A percentile compares a stretch with the other conserved stretches of the same genome.
phyloP scores from a whole-genome alignment of 2,329 filamentous ascomycete genomes.

The Triangularia verruculosa region DNA sequence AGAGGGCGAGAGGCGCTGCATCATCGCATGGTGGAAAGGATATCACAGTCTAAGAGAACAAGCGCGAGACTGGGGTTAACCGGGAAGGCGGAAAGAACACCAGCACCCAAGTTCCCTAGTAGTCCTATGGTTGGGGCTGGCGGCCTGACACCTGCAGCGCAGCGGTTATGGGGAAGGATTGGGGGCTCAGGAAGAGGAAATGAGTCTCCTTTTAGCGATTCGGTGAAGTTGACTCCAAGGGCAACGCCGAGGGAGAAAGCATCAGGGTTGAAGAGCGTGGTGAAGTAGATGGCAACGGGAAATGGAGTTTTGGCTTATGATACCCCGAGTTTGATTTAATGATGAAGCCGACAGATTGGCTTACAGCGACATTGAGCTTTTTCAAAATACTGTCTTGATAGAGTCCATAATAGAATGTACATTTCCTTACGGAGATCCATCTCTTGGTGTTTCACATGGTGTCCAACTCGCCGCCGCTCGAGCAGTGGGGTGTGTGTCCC shows the following conservation, averaged over 20 bases:
- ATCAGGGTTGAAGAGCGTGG: conserved; percentile 36
- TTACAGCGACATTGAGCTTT: no score
- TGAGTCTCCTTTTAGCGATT: conserved; percentile 39
- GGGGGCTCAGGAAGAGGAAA: conserved; percentile 37
- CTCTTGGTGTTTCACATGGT: background rate
- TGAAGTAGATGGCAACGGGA: conserved; percentile 24
- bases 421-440: no score
- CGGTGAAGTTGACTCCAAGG: conserved; percentile 25
- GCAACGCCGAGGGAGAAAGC: conserved; percentile 35
- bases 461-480: background rate
- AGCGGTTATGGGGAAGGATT: conserved; percentile 64
- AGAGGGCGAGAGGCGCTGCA: conserved; percentile 78
- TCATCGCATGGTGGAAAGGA: conserved; percentile 80
- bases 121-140: conserved; percentile 54
- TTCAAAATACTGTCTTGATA: no score
- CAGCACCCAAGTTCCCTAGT: conserved; percentile 68
- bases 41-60: conserved; percentile 67
- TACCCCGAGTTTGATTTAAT: conserved; percentile 12
- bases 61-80: conserved; percentile 58
- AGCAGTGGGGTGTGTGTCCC: background rate
- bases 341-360: background rate
- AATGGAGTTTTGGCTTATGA: conserved; percentile 8
- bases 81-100: conserved; percentile 56
- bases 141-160: conserved; percentile 70
- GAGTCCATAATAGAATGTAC: no score